Evolutionary conservation across 345 rosid genomes (phyloP), one percentile per base, ranked within the genome.

Genomic region (Rhizophora mangle): DNA sequence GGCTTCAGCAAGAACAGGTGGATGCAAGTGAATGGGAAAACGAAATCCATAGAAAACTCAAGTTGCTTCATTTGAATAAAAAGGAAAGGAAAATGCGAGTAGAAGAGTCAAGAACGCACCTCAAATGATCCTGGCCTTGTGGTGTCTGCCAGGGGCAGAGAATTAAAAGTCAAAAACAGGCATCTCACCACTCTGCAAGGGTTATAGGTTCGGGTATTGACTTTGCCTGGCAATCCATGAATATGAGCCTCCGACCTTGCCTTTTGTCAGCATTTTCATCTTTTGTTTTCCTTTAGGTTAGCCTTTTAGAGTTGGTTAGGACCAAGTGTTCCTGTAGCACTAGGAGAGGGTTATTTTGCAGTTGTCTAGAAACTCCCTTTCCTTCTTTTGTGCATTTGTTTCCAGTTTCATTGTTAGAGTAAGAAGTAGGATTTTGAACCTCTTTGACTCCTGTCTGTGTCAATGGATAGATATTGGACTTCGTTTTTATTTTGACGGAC

Each of bases 21-120:
- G 52, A 30, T 43, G 58, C 7, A 32, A 49, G 56, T 20, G 58
- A 21, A 34, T 43, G 70, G 29, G 7, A 52, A 36, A 46, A 47
- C 6, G 55, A 60, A 34, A 24, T 11, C 22, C 46, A 67, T 4
- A 36, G 24, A 32, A 21, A 36, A 3, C 4, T 29, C 58, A 71
- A 60, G 74, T 62, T 5, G 65, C 62, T 55, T 68, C 43, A 4
- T 43, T 0, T 2, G 60, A 24, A 43, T 4, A 13, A 22, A n/a
- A 2, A 22, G 6, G 6, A 55, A 55, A 55, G 26, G 21, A 22
- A 10, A 56, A 6, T 37, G 4, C 46, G 5, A 22, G 74, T 78
- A 77, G 85, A 83, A 88, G 96, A 90, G 96, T 88, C 96, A 90
- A 89, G 96, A 89, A 81, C 96, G 89, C 96, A 87, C 96, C 96